Evolutionary conservation across 2,329 filamentous ascomycete species (phyloP), one percentile per base, ranked within the genome.

Genomic region (Erysiphe pulchra): DNA sequence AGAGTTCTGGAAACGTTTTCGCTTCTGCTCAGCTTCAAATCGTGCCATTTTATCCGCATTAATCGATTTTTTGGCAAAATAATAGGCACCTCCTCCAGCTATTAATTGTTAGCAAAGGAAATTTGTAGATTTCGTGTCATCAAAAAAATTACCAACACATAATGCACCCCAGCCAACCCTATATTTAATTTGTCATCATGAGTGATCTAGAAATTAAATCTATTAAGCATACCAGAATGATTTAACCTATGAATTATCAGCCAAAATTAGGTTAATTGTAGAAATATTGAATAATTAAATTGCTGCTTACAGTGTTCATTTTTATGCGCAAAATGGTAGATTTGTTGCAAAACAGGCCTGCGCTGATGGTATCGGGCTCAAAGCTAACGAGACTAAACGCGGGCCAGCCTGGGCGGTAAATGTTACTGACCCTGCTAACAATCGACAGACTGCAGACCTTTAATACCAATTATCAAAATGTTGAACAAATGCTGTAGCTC

Each of bases 151-250:
- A 85, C 80, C 85, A 55, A 80, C 69, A 59, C 86, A 90, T 46
- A 95, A 72, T 44, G 84, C 72, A 54, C 82, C 86, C 90, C 84
- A 94, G 58, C 90, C 90, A 57, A 87, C 66, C 81, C 85, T 92
- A 53, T 41, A 49, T 46, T 30, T 14, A n/a, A 7, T 16, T 16
- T n/a, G 39, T 46, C 17, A 46, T 32, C 9, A 20, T 30, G 7
- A n/a, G 24, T 24, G 4, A 38, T 12, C 18, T 10, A 24, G 18
- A 28, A 31, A 13, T 17, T 37, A 12, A 45, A 13, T 30, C 18
- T 24, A 17, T 14, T 9, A 18, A 6, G 28, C 36, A 14, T 24
- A 45, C 44, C 44, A 45, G 36, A 45, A 45, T 38, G 44, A 45
- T 39, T 45, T 45, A 13, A 45, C 33, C 44, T 45, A 7, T 3